Conservation (phyloP, 1,284 basidiomycete genomes). For the Marasmius tenuissimus region DNA sequence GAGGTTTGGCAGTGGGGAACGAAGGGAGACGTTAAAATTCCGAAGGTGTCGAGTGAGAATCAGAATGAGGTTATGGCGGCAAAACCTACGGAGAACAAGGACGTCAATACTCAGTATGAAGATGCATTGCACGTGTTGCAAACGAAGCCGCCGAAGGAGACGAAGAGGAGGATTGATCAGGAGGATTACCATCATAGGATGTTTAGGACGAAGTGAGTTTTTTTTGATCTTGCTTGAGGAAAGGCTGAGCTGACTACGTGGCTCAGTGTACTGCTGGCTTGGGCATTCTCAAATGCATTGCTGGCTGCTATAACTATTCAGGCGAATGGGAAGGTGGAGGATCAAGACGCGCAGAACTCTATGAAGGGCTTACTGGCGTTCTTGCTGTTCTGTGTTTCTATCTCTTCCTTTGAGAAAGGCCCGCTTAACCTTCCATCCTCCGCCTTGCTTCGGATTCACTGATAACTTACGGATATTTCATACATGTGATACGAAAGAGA, state of each 20-base stretch:
- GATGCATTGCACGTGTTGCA: constrained; percentile 80
- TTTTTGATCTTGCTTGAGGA: constrained; percentile 2
- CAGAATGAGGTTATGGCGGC: constrained; percentile 69
- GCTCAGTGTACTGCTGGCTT: not conserved
- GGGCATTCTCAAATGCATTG: constrained; percentile 46
- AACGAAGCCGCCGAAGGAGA: constrained; percentile 73
- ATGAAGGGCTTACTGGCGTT: constrained; percentile 83
- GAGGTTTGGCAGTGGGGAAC: constrained; percentile 91
- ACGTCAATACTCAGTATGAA: constrained; percentile 85
- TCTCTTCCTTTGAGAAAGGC: no score
- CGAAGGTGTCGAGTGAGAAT: constrained; percentile 37
- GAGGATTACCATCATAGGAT: constrained; percentile 90
- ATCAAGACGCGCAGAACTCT: constrained; percentile 43
- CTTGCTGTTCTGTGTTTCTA: constrained; percentile 81
- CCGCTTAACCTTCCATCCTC: no score
- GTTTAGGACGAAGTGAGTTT: constrained; percentile 79
- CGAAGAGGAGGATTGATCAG: constrained; percentile 65
- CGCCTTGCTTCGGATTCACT: no score
- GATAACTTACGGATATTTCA: no score
- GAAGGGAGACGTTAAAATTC: constrained; percentile 86
- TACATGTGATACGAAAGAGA: no score
- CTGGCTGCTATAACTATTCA: constrained; percentile 75
- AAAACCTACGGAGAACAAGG: constrained; percentile 80
- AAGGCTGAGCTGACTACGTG: not conserved
- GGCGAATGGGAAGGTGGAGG: constrained; percentile 51